These are phyloP conservation scores for Megacollybia marginata DNA, from an alignment of 768 basidiomycete species.

Conservation along the genomic window DNA sequence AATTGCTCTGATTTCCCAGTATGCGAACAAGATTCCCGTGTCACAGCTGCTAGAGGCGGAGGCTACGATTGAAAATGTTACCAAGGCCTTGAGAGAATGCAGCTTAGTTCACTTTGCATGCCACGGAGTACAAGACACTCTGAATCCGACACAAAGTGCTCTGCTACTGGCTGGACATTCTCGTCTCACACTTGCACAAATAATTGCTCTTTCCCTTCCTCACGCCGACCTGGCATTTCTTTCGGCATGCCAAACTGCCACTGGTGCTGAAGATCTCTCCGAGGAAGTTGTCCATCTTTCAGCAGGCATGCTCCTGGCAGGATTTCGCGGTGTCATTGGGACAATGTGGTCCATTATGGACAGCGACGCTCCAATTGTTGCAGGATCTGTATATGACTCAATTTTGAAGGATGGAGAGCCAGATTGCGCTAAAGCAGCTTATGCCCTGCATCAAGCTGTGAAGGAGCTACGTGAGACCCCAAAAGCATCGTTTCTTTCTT, in stretches of 20 bases:
- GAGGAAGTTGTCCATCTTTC: constrained; percentile 32
- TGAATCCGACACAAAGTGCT: no score
- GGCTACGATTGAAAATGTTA: no score
- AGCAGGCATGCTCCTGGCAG: constrained; percentile 28
- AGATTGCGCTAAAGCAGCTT: constrained; percentile 11
- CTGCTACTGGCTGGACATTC: no score
- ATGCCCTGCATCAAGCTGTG: constrained; percentile 17
- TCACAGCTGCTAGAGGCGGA: no score
- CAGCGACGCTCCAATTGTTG: constrained; percentile 23
- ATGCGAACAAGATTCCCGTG: no score
- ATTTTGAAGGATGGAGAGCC: constrained; percentile 8
- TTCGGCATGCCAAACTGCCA: constrained; percentile 39
- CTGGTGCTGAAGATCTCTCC: constrained; percentile 20
- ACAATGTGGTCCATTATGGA: constrained; percentile 40
- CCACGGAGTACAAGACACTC: no score
- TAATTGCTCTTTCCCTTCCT: constrained; percentile 9
- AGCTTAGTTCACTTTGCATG: no score
- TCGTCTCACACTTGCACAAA: not conserved
- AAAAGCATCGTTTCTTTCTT: not conserved
- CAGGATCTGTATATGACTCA: constrained; percentile 23
- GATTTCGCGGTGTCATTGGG: constrained; percentile 16
- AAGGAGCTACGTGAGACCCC: constrained; percentile 7
- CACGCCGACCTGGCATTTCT: constrained; percentile 31
- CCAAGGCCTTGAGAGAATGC: no score
- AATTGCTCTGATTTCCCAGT: no score